These are phyloP conservation scores for Syzygium grande DNA, from an alignment of 345 rosid species.

Conservation along the genomic window DNA sequence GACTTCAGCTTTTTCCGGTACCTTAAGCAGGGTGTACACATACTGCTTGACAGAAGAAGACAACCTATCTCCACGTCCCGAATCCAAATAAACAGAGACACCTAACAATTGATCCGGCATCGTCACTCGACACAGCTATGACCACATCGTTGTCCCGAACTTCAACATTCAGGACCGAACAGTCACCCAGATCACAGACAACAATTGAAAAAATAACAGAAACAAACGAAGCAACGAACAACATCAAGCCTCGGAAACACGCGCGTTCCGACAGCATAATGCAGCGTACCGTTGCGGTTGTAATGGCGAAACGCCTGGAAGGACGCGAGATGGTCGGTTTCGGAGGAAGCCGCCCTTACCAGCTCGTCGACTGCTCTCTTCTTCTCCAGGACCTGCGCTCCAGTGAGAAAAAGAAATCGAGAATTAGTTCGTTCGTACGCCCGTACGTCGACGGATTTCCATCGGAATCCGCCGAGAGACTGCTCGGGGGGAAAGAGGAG, in stretches of 20 bases:
- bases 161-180: not conserved
- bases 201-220: not conserved
- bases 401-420: not conserved
- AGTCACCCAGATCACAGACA: not conserved
- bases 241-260: not conserved
- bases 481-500: not conserved
- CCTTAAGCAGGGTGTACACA: slow-evolving; percentile 60
- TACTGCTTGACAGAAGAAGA: slow-evolving; percentile 40
- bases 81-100: slow-evolving; percentile 45
- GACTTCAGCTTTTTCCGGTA: not conserved
- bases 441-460: not conserved
- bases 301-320: slow-evolving; percentile 52
- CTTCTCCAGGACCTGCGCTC: slow-evolving; percentile 51
- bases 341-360: slow-evolving; percentile 55
- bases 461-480: not conserved
- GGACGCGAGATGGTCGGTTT: slow-evolving; percentile 47
- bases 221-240: not conserved
- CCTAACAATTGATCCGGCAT: slow-evolving; percentile 20
- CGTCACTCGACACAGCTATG: not conserved
- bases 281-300: slow-evolving; percentile 38
- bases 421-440: not conserved
- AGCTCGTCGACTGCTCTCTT: slow-evolving; percentile 48
- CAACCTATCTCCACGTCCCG: slow-evolving; percentile 64
- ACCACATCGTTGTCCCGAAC: not conserved
- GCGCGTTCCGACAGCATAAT: not conserved